Evolutionary conservation across 208 protist genomes (phyloP), one percentile per base, ranked within the genome.

Genomic region (Wallacemonas sp.): DNA sequence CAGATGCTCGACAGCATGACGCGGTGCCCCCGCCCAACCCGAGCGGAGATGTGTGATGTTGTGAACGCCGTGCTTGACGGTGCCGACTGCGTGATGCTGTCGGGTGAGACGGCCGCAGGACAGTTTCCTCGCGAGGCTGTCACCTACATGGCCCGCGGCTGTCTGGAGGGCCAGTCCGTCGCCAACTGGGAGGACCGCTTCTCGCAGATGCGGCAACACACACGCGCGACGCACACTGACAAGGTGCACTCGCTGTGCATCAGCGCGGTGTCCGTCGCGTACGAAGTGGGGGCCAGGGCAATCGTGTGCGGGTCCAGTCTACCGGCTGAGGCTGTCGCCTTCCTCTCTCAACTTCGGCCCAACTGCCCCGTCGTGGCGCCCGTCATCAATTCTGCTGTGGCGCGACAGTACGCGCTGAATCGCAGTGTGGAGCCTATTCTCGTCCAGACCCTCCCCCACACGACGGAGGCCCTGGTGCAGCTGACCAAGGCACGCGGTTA

Each of bases 1-100:
- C 98, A 99, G 81, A 99, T 99, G 98, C 93, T 99, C 46, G 98
- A 99, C 78, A 99, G 90, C 58, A 97, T 98, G 94, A 97, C 90
- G 61, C 76, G 88, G 48, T 99, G 99, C 75, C 98, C 98, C 21
- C 87, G 98, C 46, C 98, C 98, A 19, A 99, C 99, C 16, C 92
- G 99, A 43, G 98, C 98, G 36, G 98, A 99, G 85, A 97, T 98
- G 34, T 96, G 92, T 8, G 97, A 98, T 75, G 97, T 99, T 21
- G 97, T 97, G 34, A 99, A 99, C 75, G 98, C 98, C 29, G 97
- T 99, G 23, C 90, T 99, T 44, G 98, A 99, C 82, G 99, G 98
- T 39, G 97, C 98, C 6, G 99, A 99, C 87, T 97, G 92, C 81
- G 98, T 99, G 32, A 99, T 99, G 99, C 88, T 99, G 14, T 98